Base-by-base conservation (phyloP, 129 eudicot species). In the Artemisia tridentata region DNA sequence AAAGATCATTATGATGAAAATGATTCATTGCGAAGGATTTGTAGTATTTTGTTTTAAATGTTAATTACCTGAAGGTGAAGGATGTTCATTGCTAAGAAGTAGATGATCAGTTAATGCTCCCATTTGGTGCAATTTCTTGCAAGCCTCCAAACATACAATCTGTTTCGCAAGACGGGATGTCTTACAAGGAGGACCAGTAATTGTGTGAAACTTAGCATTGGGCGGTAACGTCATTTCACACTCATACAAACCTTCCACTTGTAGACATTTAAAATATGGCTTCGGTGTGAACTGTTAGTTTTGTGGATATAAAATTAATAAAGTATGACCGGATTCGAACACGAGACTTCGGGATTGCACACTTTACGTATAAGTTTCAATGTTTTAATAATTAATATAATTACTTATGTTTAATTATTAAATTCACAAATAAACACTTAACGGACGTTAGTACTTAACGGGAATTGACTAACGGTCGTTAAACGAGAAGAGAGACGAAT, bases 131-230 rank as follows among this genome's bases (percentile, higher is more conserved):
- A 86, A 74, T 75, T 76, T 86, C 64, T 88, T 88, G 75, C 92
- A 88, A 14, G 91, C 96, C 68, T 83, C 88, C 84, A 91, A 78
- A 74, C 95, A 86, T 12, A 77, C 95, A 72, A 77, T 87, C 81
- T 82, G 92, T 76, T 84, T 88, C 4, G 92, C 65, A 56, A 69
- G 47, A 49, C 79, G 51, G 5, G 67, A 67, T 18, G 66, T 86
- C 16, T 59, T 65, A 70, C 85, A 75, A 27, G 17, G 74, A 52
- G 88, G 87, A 62, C 96, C 92, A 9, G 68, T 71, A 14, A 82
- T 55, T 14, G 78, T 82, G 66, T 76, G 76, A 69, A 82, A 80
- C 51, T 83, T 85, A 49, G 97, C 88, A 82, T 69, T 80, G 34
- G 82, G 88, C 57, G 90, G 96, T 58, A 86, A 72, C 1, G 81